phyloP scores from a whole-genome alignment of 1,284 basidiomycete genomes.

The Hypsizygus ulmarius region DNA sequence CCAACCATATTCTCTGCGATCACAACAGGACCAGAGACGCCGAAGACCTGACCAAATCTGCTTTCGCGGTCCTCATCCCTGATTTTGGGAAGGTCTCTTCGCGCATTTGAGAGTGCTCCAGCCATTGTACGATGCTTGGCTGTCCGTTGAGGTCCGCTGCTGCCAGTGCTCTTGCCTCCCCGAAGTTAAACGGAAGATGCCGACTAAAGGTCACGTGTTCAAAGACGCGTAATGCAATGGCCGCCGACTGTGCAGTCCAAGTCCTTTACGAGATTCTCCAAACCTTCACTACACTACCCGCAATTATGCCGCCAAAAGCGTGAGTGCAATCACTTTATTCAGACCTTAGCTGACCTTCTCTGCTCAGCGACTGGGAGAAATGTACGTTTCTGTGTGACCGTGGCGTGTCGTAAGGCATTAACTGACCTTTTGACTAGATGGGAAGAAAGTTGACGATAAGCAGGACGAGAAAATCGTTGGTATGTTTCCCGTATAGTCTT shows the following conservation, averaged over 20 bases:
- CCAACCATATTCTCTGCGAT: slow-evolving; percentile 96
- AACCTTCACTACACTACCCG: slow-evolving; percentile 12
- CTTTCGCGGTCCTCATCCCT: slow-evolving; percentile 88
- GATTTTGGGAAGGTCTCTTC: slow-evolving; percentile 82
- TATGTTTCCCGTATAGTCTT: slow-evolving; percentile 35
- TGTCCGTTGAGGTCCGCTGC: background rate
- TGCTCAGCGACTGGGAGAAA: slow-evolving; percentile 90
- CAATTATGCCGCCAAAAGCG: slow-evolving; percentile 82
- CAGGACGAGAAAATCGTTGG: slow-evolving; percentile 92
- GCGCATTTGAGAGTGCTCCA: slow-evolving; percentile 89
- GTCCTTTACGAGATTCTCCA: slow-evolving; percentile 3
- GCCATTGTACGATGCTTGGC: slow-evolving; percentile 53
- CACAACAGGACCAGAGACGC: slow-evolving; percentile 95
- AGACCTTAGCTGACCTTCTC: slow-evolving; percentile 9
- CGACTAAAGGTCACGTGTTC: slow-evolving; percentile 34
- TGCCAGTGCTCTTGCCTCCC: background rate
- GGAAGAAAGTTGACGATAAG: slow-evolving; percentile 80
- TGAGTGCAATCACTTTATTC: slow-evolving; percentile 32
- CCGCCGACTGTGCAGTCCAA: background rate
- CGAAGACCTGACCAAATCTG: slow-evolving; percentile 88
- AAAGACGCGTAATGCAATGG: slow-evolving; percentile 36
- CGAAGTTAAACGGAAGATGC: slow-evolving; percentile 24
- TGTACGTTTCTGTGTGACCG: slow-evolving; percentile 52
- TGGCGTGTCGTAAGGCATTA: slow-evolving; percentile 2
- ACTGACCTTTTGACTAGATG: slow-evolving; percentile 46